These are phyloP conservation scores for Eremothecium cymbalariae DNA, from an alignment of 1,139 yeast genomes.

Conservation along the genomic window DNA sequence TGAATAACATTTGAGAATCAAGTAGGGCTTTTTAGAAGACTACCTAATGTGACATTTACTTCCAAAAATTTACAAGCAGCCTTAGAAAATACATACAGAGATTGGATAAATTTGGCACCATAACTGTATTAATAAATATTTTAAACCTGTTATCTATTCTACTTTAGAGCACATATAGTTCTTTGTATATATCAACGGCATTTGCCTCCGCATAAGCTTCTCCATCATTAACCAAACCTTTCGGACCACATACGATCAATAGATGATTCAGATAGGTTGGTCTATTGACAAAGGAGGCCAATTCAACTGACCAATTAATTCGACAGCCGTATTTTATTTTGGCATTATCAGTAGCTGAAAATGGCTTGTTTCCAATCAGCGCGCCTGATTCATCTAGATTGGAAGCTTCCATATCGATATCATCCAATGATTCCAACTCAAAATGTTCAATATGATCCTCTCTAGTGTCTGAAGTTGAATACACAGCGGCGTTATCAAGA, in stretches of 20 bases:
- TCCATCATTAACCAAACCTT: conserved; percentile 16
- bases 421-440: conserved; percentile 16
- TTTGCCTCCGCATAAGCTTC: conserved; percentile 15
- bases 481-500: not conserved
- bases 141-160: not conserved
- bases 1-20: too few species aligned
- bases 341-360: not conserved
- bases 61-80: too few species aligned
- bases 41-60: too few species aligned
- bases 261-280: conserved; percentile 16
- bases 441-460: conserved; percentile 13
- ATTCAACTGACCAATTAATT: conserved; percentile 21
- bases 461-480: not conserved
- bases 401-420: conserved; percentile 9
- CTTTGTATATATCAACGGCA: conserved; percentile 19
- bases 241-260: conserved; percentile 22
- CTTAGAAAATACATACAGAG: too few species aligned
- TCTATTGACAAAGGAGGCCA: conserved; percentile 18
- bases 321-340: conserved; percentile 18
- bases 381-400: conserved; percentile 18
- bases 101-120: too few species aligned
- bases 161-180: conserved; percentile 11
- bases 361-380: conserved; percentile 6
- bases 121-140: not conserved
- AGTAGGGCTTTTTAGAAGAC: too few species aligned